These are phyloP conservation scores for Balakata baccata DNA, from an alignment of 345 rosid genomes.

Conservation along the genomic window DNA sequence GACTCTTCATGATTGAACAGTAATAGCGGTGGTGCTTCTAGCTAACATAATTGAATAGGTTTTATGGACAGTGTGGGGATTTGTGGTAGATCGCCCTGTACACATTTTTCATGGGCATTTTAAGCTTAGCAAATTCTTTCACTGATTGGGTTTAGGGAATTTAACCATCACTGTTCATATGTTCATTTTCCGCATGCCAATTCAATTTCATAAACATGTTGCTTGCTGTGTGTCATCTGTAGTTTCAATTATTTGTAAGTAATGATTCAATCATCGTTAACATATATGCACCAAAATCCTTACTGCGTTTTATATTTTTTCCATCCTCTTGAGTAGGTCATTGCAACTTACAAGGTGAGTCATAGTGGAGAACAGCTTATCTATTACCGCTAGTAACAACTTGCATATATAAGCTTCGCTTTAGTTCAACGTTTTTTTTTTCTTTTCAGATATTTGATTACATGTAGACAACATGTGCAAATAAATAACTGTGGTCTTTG, in stretches of 20 bases:
- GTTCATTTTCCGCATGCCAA: slow-evolving; percentile 13
- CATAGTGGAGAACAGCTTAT: too few species aligned
- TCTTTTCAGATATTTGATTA: too few species aligned
- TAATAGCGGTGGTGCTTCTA: slow-evolving; percentile 18
- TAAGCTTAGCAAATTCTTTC: slow-evolving; percentile 37
- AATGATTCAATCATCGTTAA: slow-evolving; percentile 27
- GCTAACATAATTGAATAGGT: slow-evolving; percentile 21
- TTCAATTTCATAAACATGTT: slow-evolving; percentile 18
- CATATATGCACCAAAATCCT: slow-evolving; percentile 22
- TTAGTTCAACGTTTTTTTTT: too few species aligned
- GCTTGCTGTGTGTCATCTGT: slow-evolving; percentile 20
- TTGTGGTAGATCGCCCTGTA: slow-evolving; percentile 26
- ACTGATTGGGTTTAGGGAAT: slow-evolving; percentile 23
- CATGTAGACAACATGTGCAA: slow-evolving; percentile 6
- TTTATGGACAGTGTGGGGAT: slow-evolving; percentile 26
- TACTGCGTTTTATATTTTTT: slow-evolving; percentile 18
- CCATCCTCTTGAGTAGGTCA: slow-evolving; percentile 1
- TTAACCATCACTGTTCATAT: slow-evolving; percentile 24
- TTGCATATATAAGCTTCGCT: too few species aligned
- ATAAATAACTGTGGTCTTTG: background rate
- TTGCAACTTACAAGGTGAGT: too few species aligned
- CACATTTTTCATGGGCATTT: slow-evolving; percentile 14
- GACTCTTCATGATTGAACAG: slow-evolving; percentile 19
- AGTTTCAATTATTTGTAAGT: slow-evolving; percentile 20
- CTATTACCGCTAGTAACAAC: too few species aligned